phyloP scores from a whole-genome alignment of 257 asterid genomes.

The Haberlea rhodopensis region DNA sequence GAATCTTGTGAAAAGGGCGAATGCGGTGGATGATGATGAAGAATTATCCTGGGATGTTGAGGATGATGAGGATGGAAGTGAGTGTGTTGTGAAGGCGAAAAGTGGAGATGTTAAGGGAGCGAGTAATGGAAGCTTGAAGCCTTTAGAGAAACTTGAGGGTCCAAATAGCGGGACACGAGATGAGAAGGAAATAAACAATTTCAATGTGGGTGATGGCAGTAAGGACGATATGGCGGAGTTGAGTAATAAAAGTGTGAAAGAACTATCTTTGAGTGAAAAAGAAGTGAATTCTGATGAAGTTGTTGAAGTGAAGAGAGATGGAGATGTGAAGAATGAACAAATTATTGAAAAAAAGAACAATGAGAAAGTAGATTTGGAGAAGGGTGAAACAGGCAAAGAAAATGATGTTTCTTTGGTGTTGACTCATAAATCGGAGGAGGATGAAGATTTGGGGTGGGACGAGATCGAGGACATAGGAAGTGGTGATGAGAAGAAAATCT shows the following conservation, averaged over 20 bases:
- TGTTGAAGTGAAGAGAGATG: slow-evolving; percentile 25
- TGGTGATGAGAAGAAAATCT: slow-evolving; percentile 53
- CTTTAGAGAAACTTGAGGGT: slow-evolving; percentile 24
- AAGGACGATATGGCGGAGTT: slow-evolving; percentile 22
- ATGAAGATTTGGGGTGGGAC: slow-evolving; percentile 83
- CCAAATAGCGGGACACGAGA: slow-evolving; percentile 20
- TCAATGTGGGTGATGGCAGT: slow-evolving; percentile 29
- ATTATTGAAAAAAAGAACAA: slow-evolving; percentile 28
- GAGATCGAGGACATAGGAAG: slow-evolving; percentile 76
- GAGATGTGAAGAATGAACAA: slow-evolving; percentile 27
- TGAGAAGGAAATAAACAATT: slow-evolving; percentile 24
- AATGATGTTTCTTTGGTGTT: slow-evolving; percentile 28
- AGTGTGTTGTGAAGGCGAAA: slow-evolving; percentile 21
- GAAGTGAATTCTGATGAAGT: slow-evolving; percentile 27
- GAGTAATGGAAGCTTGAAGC: slow-evolving; percentile 23
- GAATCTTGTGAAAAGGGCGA: slow-evolving; percentile 71
- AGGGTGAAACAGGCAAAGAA: slow-evolving; percentile 27
- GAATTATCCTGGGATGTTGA: slow-evolving; percentile 91
- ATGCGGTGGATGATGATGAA: slow-evolving; percentile 63
- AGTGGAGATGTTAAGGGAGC: slow-evolving; percentile 28
- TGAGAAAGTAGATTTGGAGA: slow-evolving; percentile 28
- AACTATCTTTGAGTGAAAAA: slow-evolving; percentile 33
- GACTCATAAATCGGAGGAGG: slow-evolving; percentile 38
- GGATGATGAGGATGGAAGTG: slow-evolving; percentile 48
- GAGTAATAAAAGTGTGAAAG: slow-evolving; percentile 17